These are phyloP conservation scores for Conticribra weissflogii DNA, from an alignment of 108 stramenopile genomes.

Conservation along the genomic window DNA sequence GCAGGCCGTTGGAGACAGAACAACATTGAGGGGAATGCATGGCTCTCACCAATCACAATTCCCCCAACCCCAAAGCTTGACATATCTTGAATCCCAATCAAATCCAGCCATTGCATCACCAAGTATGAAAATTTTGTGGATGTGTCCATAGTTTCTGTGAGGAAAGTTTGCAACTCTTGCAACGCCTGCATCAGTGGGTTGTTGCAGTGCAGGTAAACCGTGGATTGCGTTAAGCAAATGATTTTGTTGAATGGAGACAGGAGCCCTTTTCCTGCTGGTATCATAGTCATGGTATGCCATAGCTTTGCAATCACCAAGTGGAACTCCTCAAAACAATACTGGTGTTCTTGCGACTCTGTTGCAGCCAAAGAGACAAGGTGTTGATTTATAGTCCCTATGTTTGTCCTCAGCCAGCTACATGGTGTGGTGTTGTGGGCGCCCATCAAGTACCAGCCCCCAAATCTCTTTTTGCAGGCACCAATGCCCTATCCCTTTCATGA, in stretches of 20 bases:
- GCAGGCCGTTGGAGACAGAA: constrained; percentile 37
- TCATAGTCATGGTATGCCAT: neutral
- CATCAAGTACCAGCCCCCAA: constrained; percentile 36
- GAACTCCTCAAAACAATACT: constrained; percentile 19
- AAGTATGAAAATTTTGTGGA: constrained; percentile 18
- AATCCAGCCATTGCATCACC: constrained; percentile 8
- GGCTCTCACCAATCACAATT: constrained; percentile 5
- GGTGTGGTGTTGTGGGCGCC: too few species aligned
- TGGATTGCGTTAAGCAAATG: neutral
- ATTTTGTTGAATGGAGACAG: constrained; percentile 15
- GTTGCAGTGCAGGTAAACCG: constrained; percentile 12
- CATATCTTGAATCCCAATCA: constrained; percentile 22
- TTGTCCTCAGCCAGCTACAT: too few species aligned
- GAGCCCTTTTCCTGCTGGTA: constrained; percentile 13
- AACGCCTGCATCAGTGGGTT: neutral
- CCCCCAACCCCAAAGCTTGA: constrained; percentile 39
- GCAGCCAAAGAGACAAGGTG: neutral
- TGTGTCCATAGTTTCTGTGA: neutral
- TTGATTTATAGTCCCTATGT: constrained; percentile 6
- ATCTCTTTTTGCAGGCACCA: neutral
- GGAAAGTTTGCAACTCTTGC: neutral
- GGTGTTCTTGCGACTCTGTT: neutral
- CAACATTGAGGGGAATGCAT: neutral
- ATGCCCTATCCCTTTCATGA: constrained; percentile 32
- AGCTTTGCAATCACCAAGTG: neutral